Base-by-base conservation (phyloP, 1,139 yeast genomes). In the Yamadazyma triangularis region DNA sequence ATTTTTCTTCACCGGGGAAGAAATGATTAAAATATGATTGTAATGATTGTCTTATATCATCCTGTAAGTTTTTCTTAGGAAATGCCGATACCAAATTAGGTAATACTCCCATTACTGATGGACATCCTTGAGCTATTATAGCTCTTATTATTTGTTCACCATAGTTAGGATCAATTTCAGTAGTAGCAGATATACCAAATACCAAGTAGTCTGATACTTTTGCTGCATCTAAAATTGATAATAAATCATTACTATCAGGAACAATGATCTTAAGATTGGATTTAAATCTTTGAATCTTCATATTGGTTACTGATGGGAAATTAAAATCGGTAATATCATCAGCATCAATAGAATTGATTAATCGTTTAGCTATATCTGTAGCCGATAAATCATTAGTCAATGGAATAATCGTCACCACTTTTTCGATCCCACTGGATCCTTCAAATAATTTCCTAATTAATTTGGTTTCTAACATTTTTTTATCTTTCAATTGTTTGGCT, bases 101-200 rank as follows among this genome's bases (percentile, higher is more conserved):
- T 21, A 91, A 75, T 6, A 88, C 86, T 15, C 95, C 93, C 36
- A 84, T 64, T 2, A 78, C 80, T 8, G 87, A 77, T 0, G 96
- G 82, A 16, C 91, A 81, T 66, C 98, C 98, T 62, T 93, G 98
- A 13, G 91, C 75, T 48, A 86, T 88, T 26, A 89, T 72, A 2
- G 95, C 83, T 56, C 97, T 77, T 39, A 93, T 70, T 25, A 89
- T 77, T 45, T 85, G 87, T 58, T 91, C 98, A 27, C 98, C 98
- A 47, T 77, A 76, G 23, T 70, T 71, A 25, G 69, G 63, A 40
- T 82, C 89, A 26, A 89, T 94, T 58, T 91, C 97, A 33, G 79
- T 74, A 13, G 74, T 64, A 6, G 96, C 95, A 31, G 96, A 86
- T 27, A 91, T 64, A 12, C 88, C 94, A 53, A 91, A 83, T 1